These are phyloP conservation scores for Phycomyces nitens DNA, from an alignment of 192 early-diverging fungal genomes.

Conservation along the genomic window DNA sequence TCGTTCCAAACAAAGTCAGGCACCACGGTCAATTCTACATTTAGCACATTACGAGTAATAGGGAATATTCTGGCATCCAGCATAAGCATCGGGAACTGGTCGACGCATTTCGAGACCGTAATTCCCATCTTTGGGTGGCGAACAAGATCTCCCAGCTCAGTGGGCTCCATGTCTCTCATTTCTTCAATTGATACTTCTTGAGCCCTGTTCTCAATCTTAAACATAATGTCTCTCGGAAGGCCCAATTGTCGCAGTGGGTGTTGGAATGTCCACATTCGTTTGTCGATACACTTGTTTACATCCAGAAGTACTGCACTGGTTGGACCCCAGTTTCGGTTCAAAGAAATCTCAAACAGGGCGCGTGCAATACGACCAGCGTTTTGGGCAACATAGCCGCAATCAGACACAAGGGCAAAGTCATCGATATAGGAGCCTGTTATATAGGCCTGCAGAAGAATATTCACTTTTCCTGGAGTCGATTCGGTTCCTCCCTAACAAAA, in stretches of 20 bases:
- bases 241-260: constrained; percentile 90
- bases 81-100: constrained; percentile 82
- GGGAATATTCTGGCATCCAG: constrained; percentile 83
- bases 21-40: constrained; percentile 73
- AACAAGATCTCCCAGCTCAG: constrained; percentile 86
- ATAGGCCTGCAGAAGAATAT: constrained; percentile 87
- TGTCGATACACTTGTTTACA: constrained; percentile 96
- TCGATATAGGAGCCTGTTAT: constrained; percentile 77
- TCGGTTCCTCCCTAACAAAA: constrained; percentile 67
- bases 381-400: constrained; percentile 90
- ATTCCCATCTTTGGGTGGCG: constrained; percentile 75
- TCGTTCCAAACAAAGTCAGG: constrained; percentile 95
- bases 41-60: constrained; percentile 89
- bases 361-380: constrained; percentile 90
- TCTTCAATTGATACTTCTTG: constrained; percentile 87
- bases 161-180: constrained; percentile 80
- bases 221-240: constrained; percentile 79
- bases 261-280: constrained; percentile 93
- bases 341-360: constrained; percentile 92
- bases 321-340: constrained; percentile 90
- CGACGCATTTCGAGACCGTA: constrained; percentile 67
- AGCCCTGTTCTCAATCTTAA: constrained; percentile 71
- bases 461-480: constrained; percentile 86
- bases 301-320: constrained; percentile 80
- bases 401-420: constrained; percentile 94